Percentiles rank a stretch among this genome's conserved stretches.
Evolutionary conservation across 225 moss, liverwort and hornwort species (phyloP).

Genomic region (Straminergon stramineum): DNA sequence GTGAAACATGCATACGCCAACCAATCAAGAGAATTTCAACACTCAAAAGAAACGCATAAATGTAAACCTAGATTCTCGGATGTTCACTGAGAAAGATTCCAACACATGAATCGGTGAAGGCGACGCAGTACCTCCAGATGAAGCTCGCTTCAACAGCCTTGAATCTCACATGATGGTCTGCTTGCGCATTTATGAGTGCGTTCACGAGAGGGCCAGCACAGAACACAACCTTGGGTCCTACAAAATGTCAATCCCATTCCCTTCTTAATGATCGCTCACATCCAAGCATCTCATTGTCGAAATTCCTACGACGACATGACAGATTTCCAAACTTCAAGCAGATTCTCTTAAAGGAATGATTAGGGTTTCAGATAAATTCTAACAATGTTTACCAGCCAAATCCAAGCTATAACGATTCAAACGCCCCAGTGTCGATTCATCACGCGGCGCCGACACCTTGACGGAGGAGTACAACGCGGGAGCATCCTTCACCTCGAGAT

Average conservation of each 20-base stretch:
- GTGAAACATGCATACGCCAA: neutral
- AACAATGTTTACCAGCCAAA: slow-evolving; percentile 25
- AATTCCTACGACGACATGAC: neutral
- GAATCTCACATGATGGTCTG: slow-evolving; percentile 84
- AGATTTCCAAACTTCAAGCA: neutral
- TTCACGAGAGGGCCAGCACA: slow-evolving; percentile 81
- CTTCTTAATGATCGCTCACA: neutral
- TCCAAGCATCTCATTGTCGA: neutral
- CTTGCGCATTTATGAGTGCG: slow-evolving; percentile 62
- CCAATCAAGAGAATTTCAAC: neutral
- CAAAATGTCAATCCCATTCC: neutral
- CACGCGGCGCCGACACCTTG: slow-evolving; percentile 19
- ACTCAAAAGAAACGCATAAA: neutral
- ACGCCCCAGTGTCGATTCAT: slow-evolving; percentile 46
- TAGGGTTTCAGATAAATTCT: neutral
- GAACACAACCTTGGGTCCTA: slow-evolving; percentile 76
- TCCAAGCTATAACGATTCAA: slow-evolving; percentile 50
- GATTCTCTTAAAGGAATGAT: too few relatives aligned
- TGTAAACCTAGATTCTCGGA: neutral
- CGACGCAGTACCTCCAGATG: slow-evolving; percentile 56
- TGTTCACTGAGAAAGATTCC: neutral
- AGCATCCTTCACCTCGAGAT: slow-evolving; percentile 39
- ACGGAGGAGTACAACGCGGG: slow-evolving; percentile 43
- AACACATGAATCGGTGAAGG: neutral
- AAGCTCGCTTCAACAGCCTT: slow-evolving; percentile 88